phyloP scores from a whole-genome alignment of 768 basidiomycete genomes.

The Coprinopsis sp. region DNA sequence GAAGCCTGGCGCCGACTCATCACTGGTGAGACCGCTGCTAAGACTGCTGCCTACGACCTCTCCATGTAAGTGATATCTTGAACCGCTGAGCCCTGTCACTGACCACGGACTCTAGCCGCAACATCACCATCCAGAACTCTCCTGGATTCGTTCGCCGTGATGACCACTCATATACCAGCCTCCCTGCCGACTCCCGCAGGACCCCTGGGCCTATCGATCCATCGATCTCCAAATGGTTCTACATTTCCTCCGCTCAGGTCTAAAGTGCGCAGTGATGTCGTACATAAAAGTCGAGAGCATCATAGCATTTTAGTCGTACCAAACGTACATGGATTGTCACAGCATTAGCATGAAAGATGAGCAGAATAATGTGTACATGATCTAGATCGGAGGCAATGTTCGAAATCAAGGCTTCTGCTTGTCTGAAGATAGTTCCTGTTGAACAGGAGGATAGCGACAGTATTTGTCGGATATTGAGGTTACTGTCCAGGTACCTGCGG shows the following conservation, averaged over 20 bases:
- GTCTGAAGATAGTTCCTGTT: slow-evolving; percentile 44
- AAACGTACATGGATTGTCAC: neutral
- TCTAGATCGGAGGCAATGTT: slow-evolving; percentile 11
- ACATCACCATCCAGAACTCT: slow-evolving; percentile 72
- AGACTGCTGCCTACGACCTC: slow-evolving; percentile 68
- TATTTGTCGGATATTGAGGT: slow-evolving; percentile 87
- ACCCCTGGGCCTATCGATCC: slow-evolving; percentile 88
- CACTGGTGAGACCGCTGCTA: slow-evolving; percentile 70
- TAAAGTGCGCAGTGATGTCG: slow-evolving; percentile 25
- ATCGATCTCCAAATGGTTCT: slow-evolving; percentile 94
- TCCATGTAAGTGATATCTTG: slow-evolving; percentile 72
- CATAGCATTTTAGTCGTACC: neutral
- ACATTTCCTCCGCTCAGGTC: slow-evolving; percentile 85
- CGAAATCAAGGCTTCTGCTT: slow-evolving; percentile 24
- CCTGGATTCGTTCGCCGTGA: slow-evolving; percentile 60
- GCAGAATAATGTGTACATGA: slow-evolving; percentile 19
- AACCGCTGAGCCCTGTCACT: neutral
- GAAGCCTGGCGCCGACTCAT: slow-evolving; percentile 97
- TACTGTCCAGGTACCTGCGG: slow-evolving; percentile 82
- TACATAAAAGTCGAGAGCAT: neutral
- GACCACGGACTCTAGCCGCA: slow-evolving; percentile 49
- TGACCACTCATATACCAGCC: slow-evolving; percentile 55
- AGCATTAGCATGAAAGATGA: slow-evolving; percentile 1
- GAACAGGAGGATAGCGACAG: slow-evolving; percentile 81
- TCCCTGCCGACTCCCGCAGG: slow-evolving; percentile 79